Evolutionary conservation across 2,329 filamentous ascomycete species (phyloP).

Genomic region (Monosporascus sp.): DNA sequence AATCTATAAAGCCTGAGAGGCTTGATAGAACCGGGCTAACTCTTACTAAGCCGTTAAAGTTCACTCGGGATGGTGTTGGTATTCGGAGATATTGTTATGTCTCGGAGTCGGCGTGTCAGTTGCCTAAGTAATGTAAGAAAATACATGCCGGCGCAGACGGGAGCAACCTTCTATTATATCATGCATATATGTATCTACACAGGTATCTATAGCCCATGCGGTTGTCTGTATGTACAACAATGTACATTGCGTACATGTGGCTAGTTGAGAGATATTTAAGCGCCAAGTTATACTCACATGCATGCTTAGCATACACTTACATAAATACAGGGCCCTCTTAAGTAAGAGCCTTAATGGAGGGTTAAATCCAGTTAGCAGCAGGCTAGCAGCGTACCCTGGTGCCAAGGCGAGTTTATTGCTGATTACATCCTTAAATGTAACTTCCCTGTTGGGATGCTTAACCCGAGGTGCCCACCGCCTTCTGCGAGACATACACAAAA

Average conservation of each 20-base stretch:
- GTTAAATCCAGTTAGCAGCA: not conserved
- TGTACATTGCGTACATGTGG: too few species aligned
- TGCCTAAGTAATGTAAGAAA: not conserved
- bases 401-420: not conserved
- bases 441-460: not conserved
- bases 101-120: not conserved
- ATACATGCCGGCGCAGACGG: not conserved
- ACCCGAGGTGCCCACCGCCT: not conserved
- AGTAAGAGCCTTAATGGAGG: too few species aligned
- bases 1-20: too few species aligned
- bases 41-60: not conserved
- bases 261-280: too few species aligned
- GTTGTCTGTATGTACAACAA: too few species aligned
- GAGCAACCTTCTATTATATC: not conserved
- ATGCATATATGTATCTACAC: too few species aligned
- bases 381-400: not conserved
- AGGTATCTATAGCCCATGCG: too few species aligned
- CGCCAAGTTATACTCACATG: not conserved
- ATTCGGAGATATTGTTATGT: not conserved
- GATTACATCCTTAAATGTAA: not conserved
- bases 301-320: not conserved
- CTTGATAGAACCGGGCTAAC: too few species aligned
- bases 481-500: not conserved
- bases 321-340: too few species aligned
- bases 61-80: not conserved